These are phyloP conservation scores for Zelonia costaricensis DNA, from an alignment of 208 protist species.

Conservation along the genomic window DNA sequence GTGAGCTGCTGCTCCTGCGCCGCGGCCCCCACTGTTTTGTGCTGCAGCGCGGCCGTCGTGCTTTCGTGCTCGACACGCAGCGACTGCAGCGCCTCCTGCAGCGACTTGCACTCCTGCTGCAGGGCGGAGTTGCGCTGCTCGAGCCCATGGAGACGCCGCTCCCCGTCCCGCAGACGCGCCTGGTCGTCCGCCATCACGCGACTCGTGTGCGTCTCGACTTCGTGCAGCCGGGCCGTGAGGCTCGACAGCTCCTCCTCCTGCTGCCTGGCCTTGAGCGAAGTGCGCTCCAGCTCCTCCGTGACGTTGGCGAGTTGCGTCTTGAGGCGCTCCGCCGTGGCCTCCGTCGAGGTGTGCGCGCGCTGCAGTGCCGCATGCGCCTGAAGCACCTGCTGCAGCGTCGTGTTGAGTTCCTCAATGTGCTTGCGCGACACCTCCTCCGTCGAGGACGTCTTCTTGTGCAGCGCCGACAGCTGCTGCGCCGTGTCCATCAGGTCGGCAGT, in stretches of 20 bases:
- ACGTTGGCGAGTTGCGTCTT: constrained; percentile 31
- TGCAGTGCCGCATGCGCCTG: constrained; percentile 38
- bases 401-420: constrained; percentile 50
- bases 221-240: constrained; percentile 26
- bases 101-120: constrained; percentile 48
- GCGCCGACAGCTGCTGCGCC: constrained; percentile 51
- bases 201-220: constrained; percentile 37
- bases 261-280: constrained; percentile 17
- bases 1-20: constrained; percentile 37
- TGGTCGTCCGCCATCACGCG: constrained; percentile 35
- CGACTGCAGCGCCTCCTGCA: constrained; percentile 47
- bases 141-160: constrained; percentile 36
- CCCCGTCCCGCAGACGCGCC: constrained; percentile 31
- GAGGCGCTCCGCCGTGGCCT: constrained; percentile 42
- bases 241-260: constrained; percentile 33
- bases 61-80: constrained; percentile 38
- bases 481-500: constrained; percentile 63
- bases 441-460: constrained; percentile 38
- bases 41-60: constrained; percentile 36
- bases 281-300: constrained; percentile 40
- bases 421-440: constrained; percentile 45
- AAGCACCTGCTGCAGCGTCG: constrained; percentile 42
- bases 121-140: constrained; percentile 52
- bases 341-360: constrained; percentile 33
- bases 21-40: constrained; percentile 26